Base-by-base conservation (phyloP, 257 asterid genomes). In the Ballota nigra region DNA sequence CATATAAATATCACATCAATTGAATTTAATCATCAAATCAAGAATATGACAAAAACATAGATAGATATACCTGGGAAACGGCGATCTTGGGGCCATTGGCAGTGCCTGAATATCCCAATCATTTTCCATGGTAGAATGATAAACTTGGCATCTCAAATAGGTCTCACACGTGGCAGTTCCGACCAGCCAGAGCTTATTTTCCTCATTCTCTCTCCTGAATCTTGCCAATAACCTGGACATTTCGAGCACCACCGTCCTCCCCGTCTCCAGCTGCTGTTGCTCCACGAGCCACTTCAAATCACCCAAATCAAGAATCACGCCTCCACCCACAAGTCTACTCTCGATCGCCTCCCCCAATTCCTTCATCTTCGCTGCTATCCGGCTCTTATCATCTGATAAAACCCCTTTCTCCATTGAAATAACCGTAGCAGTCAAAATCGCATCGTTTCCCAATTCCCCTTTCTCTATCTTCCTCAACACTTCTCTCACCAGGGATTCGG, bases 131-230 rank as follows among this genome's bases (percentile, higher is more conserved):
- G 89, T 71, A 5, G 96, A 86, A 83, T 89, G 90, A 85, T 89
- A 89, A 63, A 92, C 90, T 45, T 86, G 98, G 67, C 98, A 89
- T 79, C 96, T 87, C 92, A 89, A 83, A 79, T 89, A 92, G 40
- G 96, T 92, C 91, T 92, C 98, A 77, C 96, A 92, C 9, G 90
- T 88, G 12, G 98, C 98, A 61, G 91, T 86, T 41, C 98, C 98
- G 57, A 92, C 81, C 81, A 89, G 73, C 98, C 96, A 92, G 57
- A 86, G 47, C 76, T 76, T 87, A 51, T 78, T 51, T n/a, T 19
- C 69, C 40, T 60, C 72, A 11, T 26, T 78, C 19, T 70, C 85
- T 31, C 79, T 78, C 4, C 64, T 65, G 45, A 83, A 83, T 65
- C 80, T 78, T 3, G 82, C 56, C 55, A 88, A 62, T 24, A 92